phyloP scores from a whole-genome alignment of 257 asterid genomes.

The Catharanthus roseus region DNA sequence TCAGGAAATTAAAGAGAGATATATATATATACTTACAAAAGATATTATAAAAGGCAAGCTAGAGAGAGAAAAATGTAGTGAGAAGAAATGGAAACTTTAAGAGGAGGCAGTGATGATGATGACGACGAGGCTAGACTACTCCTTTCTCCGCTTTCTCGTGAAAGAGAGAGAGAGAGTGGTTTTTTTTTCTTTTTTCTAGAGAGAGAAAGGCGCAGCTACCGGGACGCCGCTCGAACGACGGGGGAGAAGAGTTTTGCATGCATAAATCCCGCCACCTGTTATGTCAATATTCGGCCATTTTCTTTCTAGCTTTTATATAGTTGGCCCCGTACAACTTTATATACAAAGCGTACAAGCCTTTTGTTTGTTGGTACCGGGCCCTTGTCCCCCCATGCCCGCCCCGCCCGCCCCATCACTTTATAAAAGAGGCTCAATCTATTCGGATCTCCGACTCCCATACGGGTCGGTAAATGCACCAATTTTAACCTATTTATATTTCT shows the following conservation, averaged over 20 bases:
- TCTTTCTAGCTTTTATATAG: conserved; percentile 6
- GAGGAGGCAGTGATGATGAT: conserved; percentile 9
- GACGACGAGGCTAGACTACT: conserved; percentile 10
- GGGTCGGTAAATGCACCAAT: too few species aligned
- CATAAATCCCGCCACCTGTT: conserved; percentile 68
- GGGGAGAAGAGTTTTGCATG: conserved; percentile 29
- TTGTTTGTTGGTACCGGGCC: too few species aligned
- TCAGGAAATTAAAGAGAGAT: not conserved
- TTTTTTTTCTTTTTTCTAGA: too few species aligned
- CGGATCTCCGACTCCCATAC: not conserved
- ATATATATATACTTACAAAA: not conserved
- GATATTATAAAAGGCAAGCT: too few species aligned
- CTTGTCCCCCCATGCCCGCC: too few species aligned
- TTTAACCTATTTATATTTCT: too few species aligned
- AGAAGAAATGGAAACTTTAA: not conserved
- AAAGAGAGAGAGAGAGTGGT: conserved; percentile 7
- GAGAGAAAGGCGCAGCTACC: conserved; percentile 28
- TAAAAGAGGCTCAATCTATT: too few species aligned
- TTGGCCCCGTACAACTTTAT: conserved; percentile 7
- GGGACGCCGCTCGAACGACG: conserved; percentile 49
- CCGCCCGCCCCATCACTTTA: too few species aligned
- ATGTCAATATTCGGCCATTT: not conserved
- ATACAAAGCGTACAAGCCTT: not conserved
- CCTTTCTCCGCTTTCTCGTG: conserved; percentile 25
- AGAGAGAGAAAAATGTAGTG: not conserved